Conservation (phyloP, 2,329 filamentous ascomycete genomes). For the Daldinia sp. region DNA sequence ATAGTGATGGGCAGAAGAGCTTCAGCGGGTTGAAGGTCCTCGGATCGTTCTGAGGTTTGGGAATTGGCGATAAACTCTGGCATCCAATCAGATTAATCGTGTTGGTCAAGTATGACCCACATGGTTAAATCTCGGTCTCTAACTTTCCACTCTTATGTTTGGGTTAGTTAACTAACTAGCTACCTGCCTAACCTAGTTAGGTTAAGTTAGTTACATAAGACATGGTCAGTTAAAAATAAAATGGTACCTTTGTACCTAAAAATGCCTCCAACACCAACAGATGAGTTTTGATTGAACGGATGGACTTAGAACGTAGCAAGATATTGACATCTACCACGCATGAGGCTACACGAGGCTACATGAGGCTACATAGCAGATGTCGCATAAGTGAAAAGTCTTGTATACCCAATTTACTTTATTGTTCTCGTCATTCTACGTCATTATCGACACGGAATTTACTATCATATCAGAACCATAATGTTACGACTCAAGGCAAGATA, state of each 20-base stretch:
- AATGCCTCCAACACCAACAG: neutral
- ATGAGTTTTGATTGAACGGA: neutral
- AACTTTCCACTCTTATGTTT: neutral
- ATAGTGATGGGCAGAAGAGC: constrained; percentile 35
- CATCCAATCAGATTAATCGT: constrained; percentile 33
- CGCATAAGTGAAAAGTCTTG: constrained; percentile 4
- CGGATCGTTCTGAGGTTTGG: constrained; percentile 33
- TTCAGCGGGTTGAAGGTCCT: constrained; percentile 26
- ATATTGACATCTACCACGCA: neutral
- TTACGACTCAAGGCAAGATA: constrained; percentile 18
- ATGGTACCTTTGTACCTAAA: neutral
- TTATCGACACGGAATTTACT: constrained; percentile 23
- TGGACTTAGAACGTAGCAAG: neutral
- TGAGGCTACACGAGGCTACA: neutral
- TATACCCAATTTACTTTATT: constrained; percentile 13
- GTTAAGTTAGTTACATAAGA: neutral
- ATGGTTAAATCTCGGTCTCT: constrained; percentile 26
- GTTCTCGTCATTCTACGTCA: constrained; percentile 21
- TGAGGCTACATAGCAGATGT: neutral
- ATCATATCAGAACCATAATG: constrained; percentile 17
- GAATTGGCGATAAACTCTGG: constrained; percentile 38
- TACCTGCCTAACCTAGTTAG: no score
- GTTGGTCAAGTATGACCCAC: constrained; percentile 30
- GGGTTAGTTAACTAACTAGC: no score
- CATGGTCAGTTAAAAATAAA: no score